Evolutionary conservation across 768 basidiomycete genomes (phyloP).

Genomic region (Favolaschia claudopus): DNA sequence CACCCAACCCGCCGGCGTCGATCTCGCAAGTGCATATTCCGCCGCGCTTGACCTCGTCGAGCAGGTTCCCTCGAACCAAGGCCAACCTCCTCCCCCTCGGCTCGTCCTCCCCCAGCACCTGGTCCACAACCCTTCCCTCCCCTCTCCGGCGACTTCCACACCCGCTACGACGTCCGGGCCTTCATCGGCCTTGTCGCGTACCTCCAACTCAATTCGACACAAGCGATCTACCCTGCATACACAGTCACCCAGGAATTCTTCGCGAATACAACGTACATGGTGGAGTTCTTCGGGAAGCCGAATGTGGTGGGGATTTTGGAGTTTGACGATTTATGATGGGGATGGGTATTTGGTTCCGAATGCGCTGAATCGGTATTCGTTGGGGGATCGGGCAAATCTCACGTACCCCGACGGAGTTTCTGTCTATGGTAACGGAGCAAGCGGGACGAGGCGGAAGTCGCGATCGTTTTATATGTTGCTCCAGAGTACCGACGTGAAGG

Average conservation of each 20-base stretch:
- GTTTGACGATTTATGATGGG: constrained; percentile 7
- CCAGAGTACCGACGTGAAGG: background rate
- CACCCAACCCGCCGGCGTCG: background rate
- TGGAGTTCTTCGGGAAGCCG: constrained; percentile 10
- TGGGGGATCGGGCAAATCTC: constrained; percentile 9
- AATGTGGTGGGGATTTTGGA: constrained; percentile 9
- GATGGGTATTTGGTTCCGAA: constrained; percentile 6
- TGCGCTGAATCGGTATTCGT: background rate
- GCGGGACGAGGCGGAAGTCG: background rate
- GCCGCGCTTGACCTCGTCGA: background rate
- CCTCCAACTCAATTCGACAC: background rate
- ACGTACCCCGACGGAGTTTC: constrained; percentile 8
- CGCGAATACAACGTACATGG: background rate
- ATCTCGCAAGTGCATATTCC: background rate
- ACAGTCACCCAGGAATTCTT: background rate
- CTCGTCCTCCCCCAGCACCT: no score
- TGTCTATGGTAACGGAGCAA: background rate
- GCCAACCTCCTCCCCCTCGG: background rate
- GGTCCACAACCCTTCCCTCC: background rate
- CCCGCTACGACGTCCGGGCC: background rate
- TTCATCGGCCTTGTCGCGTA: background rate
- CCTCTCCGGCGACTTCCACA: constrained; percentile 8
- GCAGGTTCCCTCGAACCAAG: background rate
- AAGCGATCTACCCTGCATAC: constrained; percentile 5
- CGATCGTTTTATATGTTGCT: constrained; percentile 5